A percentile compares a stretch with the other conserved stretches of the same genome.
Evolutionary conservation across 164 flowering plant species (phyloP).

Genomic region (Warburgia ugandensis): DNA sequence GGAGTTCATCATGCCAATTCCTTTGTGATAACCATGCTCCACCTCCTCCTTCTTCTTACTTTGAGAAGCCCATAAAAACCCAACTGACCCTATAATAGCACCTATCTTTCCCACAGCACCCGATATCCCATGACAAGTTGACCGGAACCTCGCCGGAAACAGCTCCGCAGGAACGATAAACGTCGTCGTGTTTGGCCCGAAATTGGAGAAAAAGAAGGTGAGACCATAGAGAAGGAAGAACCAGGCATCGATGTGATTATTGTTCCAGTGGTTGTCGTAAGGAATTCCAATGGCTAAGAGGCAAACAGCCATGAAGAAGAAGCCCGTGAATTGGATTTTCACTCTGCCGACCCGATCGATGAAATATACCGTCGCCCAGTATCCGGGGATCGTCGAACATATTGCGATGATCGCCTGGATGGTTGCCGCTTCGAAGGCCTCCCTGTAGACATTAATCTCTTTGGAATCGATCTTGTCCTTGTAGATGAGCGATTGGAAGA

Average conservation of each 20-base stretch:
- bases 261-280: conserved; percentile 23
- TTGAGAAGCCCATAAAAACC: conserved; percentile 46
- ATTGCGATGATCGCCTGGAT: conserved; percentile 43
- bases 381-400: conserved; percentile 56
- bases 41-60: not conserved
- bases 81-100: conserved; percentile 51
- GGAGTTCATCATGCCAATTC: conserved; percentile 24
- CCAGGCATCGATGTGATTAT: conserved; percentile 13
- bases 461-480: not conserved
- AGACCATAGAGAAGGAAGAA: conserved; percentile 45
- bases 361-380: conserved; percentile 41
- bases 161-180: conserved; percentile 69
- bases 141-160: no score
- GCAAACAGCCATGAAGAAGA: conserved; percentile 36
- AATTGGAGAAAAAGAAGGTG: conserved; percentile 56
- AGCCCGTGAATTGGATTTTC: conserved; percentile 47
- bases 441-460: conserved; percentile 16
- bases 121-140: conserved; percentile 64
- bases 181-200: conserved; percentile 66
- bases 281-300: conserved; percentile 31
- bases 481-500: conserved; percentile 29
- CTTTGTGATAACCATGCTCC: conserved; percentile 14
- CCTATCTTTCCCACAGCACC: conserved; percentile 61
- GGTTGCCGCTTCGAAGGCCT: conserved; percentile 28
- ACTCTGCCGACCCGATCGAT: conserved; percentile 53